Conservation (phyloP, 345 rosid genomes). For the Cardiospermum halicacabum region DNA sequence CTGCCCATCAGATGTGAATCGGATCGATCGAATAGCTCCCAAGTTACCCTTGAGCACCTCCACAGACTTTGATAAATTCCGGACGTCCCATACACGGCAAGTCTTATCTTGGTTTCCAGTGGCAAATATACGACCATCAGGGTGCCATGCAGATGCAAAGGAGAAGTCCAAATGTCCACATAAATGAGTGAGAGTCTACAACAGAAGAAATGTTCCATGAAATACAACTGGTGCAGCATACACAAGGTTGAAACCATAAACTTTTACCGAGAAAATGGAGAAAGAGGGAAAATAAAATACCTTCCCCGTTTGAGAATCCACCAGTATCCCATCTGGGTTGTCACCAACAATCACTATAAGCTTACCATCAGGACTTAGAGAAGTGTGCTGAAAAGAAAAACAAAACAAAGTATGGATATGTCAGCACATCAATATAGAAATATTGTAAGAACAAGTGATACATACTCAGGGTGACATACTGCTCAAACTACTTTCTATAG, state of each 20-base stretch:
- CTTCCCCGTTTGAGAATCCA: constrained; percentile 48
- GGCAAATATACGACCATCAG: constrained; percentile 48
- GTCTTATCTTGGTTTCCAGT: constrained; percentile 69
- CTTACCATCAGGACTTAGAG: constrained; percentile 50
- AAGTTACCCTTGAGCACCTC: constrained; percentile 57
- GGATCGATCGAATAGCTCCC: constrained; percentile 57
- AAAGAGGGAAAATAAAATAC: constrained; percentile 17
- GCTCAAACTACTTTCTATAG: background rate
- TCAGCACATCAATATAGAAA: background rate
- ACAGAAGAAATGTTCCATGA: background rate
- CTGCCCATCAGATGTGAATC: constrained; percentile 50
- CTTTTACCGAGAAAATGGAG: background rate
- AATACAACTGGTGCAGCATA: background rate
- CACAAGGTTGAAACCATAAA: constrained; percentile 1
- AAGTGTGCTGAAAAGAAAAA: constrained; percentile 36
- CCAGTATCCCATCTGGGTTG: constrained; percentile 40
- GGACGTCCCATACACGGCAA: constrained; percentile 52
- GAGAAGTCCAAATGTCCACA: constrained; percentile 55
- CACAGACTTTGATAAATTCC: constrained; percentile 46
- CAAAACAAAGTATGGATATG: background rate
- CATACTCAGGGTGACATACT: constrained; percentile 3
- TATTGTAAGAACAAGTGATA: background rate
- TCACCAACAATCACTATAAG: constrained; percentile 51
- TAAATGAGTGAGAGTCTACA: constrained; percentile 38
- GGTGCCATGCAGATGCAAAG: constrained; percentile 68